phyloP scores from a whole-genome alignment of 78 protist genomes.

The Capsaspora owczarzaki region DNA sequence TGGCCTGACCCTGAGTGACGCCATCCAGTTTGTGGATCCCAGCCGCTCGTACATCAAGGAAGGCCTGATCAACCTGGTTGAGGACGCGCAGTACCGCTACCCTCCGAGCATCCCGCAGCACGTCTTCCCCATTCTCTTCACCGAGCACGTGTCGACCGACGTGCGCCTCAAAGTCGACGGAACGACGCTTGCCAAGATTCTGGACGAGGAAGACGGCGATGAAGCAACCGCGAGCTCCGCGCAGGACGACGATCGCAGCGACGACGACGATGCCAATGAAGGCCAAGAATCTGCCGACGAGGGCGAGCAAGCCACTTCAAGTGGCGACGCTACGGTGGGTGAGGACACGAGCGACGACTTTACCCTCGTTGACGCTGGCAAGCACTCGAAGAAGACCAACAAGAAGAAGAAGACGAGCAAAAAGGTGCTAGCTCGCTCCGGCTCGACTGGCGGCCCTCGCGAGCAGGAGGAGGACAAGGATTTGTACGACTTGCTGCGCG shows the following conservation, averaged over 20 bases:
- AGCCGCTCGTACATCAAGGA: conserved; percentile 7
- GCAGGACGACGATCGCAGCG: neutral
- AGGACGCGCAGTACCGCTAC: neutral
- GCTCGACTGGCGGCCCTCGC: no score
- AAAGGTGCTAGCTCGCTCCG: no score
- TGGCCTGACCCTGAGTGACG: neutral
- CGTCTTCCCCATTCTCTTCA: neutral
- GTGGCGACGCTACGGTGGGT: no score
- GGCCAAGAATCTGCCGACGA: no score
- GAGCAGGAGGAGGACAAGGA: no score
- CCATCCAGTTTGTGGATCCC: neutral
- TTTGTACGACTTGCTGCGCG: neutral
- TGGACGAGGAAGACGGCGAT: neutral
- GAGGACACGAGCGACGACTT: no score
- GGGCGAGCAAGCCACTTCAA: no score
- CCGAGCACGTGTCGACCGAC: neutral
- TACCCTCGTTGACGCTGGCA: no score
- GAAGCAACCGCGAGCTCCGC: neutral
- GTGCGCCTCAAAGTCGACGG: neutral
- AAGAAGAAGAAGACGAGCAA: no score
- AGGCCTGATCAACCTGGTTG: neutral
- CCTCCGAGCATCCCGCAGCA: neutral
- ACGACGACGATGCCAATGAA: conserved; percentile 2
- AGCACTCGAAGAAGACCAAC: no score
- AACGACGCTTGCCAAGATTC: neutral